Base-by-base conservation (phyloP, 2,329 filamentous ascomycete genomes). In the Botrytis fragariae region DNA sequence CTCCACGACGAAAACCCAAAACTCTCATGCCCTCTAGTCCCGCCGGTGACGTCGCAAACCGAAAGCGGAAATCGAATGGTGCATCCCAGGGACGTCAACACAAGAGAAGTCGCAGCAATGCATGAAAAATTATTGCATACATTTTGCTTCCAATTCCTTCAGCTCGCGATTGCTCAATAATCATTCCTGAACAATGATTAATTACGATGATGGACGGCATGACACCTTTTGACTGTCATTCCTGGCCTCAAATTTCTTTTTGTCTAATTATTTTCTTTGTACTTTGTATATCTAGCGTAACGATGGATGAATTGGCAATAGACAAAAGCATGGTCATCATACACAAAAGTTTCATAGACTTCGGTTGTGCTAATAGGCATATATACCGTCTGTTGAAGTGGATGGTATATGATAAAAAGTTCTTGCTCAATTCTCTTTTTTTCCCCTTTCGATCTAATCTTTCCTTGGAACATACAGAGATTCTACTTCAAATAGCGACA, bases 1-100 rank as follows among this genome's bases (percentile, higher is more conserved):
- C 91, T 5, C 91, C 91, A 1, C 84, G 88, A 65, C 87, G 91
- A 69, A 88, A 89, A 74, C 75, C 75, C 8, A 77, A 75, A 71
- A 37, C 63, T 14, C 44, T 63, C 25, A 62, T 74, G 37, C 69
- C 71, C 10, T 77, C 77, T 8, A 79, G 77, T 57, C 78, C 79
- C 14, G 78, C 74, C 20, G 79, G 78, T 68, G 75, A 77, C 0
- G 67, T 70, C 22, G 69, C 73, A 32, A 45, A 63, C 25, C 75
- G 74, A 54, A 81, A 81, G 75, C 75, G 80, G 59, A 80, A 79
- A 65, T 51, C 69, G 35, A 42, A 8, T 20, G 54, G 57, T 32
- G 78, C 76, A 67, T 74, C 76, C 61, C 78, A 76, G 5, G 77
- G 78, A 29, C 70, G 75, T 42, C 44, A 42, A 6, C 77, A 79